These are phyloP conservation scores for Favolaschia claudopus DNA, from an alignment of 768 basidiomycete genomes.

Conservation along the genomic window DNA sequence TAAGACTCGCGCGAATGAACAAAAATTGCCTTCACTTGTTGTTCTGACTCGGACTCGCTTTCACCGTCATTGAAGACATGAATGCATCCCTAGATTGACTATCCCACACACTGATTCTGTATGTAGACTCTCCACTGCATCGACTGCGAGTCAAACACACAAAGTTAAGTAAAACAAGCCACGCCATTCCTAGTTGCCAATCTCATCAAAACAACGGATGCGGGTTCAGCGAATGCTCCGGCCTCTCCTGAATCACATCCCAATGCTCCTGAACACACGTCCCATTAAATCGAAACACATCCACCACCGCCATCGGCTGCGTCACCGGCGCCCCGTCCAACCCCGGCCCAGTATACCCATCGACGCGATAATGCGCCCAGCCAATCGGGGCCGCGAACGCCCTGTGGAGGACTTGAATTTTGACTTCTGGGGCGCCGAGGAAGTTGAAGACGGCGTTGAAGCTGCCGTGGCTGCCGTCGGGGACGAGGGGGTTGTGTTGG, in stretches of 20 bases:
- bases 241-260: slow-evolving; percentile 8
- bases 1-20: too few species aligned
- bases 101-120: too few species aligned
- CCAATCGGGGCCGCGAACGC: slow-evolving; percentile 1
- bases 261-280: slow-evolving; percentile 6
- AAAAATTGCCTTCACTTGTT: too few species aligned
- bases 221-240: neutral
- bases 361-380: slow-evolving; percentile 7
- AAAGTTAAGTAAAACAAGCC: too few species aligned
- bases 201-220: slow-evolving; percentile 7
- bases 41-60: too few species aligned
- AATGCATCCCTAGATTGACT: too few species aligned
- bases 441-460: neutral
- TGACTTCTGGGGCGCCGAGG: neutral
- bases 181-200: too few species aligned
- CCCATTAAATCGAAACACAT: neutral
- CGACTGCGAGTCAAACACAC: too few species aligned
- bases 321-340: too few species aligned
- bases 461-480: neutral
- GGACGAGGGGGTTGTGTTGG: slow-evolving; percentile 1
- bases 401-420: neutral
- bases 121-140: too few species aligned
- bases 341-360: neutral
- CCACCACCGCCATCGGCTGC: neutral
- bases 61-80: too few species aligned